A percentile compares a stretch with the other conserved stretches of the same genome.
Conservation (phyloP, 176 grass and related monocot species). For the Poa pratensis region DNA sequence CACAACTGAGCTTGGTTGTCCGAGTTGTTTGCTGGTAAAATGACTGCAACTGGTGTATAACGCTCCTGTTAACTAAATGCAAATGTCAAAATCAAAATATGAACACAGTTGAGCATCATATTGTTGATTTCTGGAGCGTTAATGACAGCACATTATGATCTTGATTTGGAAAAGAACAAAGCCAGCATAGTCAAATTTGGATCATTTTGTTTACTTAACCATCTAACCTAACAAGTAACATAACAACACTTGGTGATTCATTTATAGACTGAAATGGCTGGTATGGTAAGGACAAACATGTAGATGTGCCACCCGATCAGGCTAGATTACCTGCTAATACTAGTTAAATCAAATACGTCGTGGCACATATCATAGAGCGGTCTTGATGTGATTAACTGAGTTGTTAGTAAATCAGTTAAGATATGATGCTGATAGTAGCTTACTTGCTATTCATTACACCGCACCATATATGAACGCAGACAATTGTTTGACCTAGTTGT, state of each 20-base stretch:
- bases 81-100: constrained; percentile 29
- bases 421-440: constrained; percentile 55
- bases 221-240: constrained; percentile 29
- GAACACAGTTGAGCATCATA: constrained; percentile 25
- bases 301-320: constrained; percentile 25
- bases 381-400: constrained; percentile 39
- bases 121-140: constrained; percentile 41
- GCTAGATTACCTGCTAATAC: constrained; percentile 45
- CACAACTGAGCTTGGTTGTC: constrained; percentile 27
- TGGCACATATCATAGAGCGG: constrained; percentile 36
- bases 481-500: constrained; percentile 49
- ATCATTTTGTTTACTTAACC: constrained; percentile 48
- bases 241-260: constrained; percentile 8
- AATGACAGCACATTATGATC: constrained; percentile 38
- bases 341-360: constrained; percentile 37
- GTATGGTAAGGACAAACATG: constrained; percentile 43
- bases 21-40: neutral
- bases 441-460: constrained; percentile 45
- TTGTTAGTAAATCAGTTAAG: constrained; percentile 54
- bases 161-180: constrained; percentile 37
- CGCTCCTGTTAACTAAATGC: constrained; percentile 9
- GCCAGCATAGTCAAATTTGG: constrained; percentile 34
- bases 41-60: neutral
- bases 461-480: constrained; percentile 34
- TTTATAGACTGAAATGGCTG: constrained; percentile 7